Base-by-base conservation (phyloP, 2,329 filamentous ascomycete genomes). In the Alternaria panax region DNA sequence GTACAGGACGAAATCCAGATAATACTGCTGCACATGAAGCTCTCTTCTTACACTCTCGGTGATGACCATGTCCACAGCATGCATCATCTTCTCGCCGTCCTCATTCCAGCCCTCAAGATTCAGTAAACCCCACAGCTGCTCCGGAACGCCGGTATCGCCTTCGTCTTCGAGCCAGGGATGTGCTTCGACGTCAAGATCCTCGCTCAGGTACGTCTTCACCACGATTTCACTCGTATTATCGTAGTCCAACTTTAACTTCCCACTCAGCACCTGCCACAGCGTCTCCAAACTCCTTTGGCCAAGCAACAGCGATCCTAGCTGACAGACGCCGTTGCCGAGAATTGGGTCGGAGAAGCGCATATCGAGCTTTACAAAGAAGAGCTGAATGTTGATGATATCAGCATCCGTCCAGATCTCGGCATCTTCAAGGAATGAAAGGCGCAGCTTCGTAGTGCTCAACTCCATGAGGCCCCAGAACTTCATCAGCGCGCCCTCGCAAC, bases 381-480 rank as follows among this genome's bases (percentile, higher is more conserved):
- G 76, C 43, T 88, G 85, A 3, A 86, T 82, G 51, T 86, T 82
- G 70, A 86, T 85, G 9, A 95, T 75, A 69, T 92, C 87, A 4
- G 73, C 60, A 57, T 89, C 80, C 9, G 83, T 79, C 83, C 90
- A 90, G 47, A 88, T 80, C 0, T 69, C 65, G 9, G 54, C 52
- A 72, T 86, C 86, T 28, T 80, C 80, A 5, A 92, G 74, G 6
- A 89, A 79, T 2, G 79, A 80, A 6, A 82, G 76, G 1, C 92
- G 86, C 14, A 84, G 79, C 0, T 64, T 68, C 50, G 83, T 89
- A 14, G 86, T 87, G 0, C 85, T 79, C 4, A 89, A 79, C 69
- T 93, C 90, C 81, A 92, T 87, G 32, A 91, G 71, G 51, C 90
- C 83, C 92, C 92, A 95, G 18, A 92, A 80, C 70, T 91, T 90